These are phyloP conservation scores for Ilyonectria mors-panacis DNA, from an alignment of 2,329 filamentous ascomycete species.

Conservation along the genomic window DNA sequence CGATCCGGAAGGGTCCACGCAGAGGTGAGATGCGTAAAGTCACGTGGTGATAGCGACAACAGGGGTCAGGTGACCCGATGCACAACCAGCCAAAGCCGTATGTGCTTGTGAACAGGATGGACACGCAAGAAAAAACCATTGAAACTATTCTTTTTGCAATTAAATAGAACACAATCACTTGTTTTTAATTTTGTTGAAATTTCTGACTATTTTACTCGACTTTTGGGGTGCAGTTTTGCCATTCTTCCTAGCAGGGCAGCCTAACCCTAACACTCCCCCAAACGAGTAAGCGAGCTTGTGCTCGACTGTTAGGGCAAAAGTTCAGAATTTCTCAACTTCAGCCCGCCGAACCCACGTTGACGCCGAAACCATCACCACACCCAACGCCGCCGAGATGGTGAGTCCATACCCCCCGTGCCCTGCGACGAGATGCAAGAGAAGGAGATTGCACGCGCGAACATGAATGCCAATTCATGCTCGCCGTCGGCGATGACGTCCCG, in stretches of 20 bases:
- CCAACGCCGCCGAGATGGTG: constrained; percentile 71
- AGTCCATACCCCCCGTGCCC: constrained; percentile 52
- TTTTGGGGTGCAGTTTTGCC: constrained; percentile 20
- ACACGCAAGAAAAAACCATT: background rate
- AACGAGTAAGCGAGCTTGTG: constrained; percentile 63
- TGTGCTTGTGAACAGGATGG: constrained; percentile 5
- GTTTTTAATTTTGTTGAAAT: constrained; percentile 14
- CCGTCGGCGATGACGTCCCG: background rate
- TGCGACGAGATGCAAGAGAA: constrained; percentile 41
- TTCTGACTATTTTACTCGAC: constrained; percentile 29
- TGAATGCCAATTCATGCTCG: constrained; percentile 16
- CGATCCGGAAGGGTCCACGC: constrained; percentile 33
- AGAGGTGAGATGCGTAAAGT: constrained; percentile 15
- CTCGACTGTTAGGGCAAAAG: constrained; percentile 59
- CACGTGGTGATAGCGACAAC: constrained; percentile 40
- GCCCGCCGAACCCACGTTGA: constrained; percentile 63
- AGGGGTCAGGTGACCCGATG: constrained; percentile 43
- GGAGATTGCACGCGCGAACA: constrained; percentile 23
- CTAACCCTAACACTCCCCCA: constrained; percentile 57
- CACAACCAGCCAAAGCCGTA: constrained; percentile 22
- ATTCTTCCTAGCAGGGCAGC: constrained; percentile 53
- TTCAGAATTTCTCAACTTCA: constrained; percentile 65
- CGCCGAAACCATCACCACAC: constrained; percentile 69
- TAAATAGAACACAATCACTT: fast-evolving
- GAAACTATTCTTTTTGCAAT: background rate